A percentile compares a stretch with the other conserved stretches of the same genome.
These are phyloP conservation scores for Coemansia sp. DNA, from an alignment of 192 early-diverging fungal genomes.

Conservation along the genomic window DNA sequence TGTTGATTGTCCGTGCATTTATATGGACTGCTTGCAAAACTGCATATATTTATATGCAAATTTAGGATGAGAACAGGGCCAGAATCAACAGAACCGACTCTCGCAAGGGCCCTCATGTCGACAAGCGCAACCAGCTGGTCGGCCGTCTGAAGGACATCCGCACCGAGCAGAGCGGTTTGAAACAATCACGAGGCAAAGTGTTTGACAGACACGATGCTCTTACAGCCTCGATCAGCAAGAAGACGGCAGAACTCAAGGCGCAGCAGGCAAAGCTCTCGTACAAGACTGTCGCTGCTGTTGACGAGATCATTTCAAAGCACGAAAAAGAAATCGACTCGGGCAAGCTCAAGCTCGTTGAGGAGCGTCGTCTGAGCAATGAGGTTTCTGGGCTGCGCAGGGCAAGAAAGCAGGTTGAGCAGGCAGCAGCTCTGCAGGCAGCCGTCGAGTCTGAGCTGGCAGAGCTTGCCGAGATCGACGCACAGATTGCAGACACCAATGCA, in stretches of 20 bases:
- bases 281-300: slow-evolving; percentile 81
- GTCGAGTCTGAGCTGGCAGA: slow-evolving; percentile 71
- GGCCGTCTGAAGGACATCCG: slow-evolving; percentile 65
- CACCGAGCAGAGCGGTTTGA: slow-evolving; percentile 69
- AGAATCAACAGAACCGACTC: slow-evolving; percentile 60
- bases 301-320: slow-evolving; percentile 66
- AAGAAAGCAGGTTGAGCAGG: slow-evolving; percentile 71
- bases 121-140: slow-evolving; percentile 62
- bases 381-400: slow-evolving; percentile 30
- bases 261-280: slow-evolving; percentile 76
- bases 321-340: slow-evolving; percentile 81
- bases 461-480: slow-evolving; percentile 59
- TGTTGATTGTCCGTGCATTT: not conserved
- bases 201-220: slow-evolving; percentile 72
- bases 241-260: slow-evolving; percentile 72
- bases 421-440: slow-evolving; percentile 72
- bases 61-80: slow-evolving; percentile 59
- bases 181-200: slow-evolving; percentile 66
- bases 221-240: slow-evolving; percentile 76
- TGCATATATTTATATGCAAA: not conserved
- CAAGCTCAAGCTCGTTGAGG: slow-evolving; percentile 75
- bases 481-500: slow-evolving; percentile 58
- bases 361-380: slow-evolving; percentile 64
- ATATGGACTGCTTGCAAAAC: not conserved
- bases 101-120: slow-evolving; percentile 58